Evolutionary conservation across 192 early-diverging fungal species (phyloP).

Genomic region (Rhizophagus prolifer): DNA sequence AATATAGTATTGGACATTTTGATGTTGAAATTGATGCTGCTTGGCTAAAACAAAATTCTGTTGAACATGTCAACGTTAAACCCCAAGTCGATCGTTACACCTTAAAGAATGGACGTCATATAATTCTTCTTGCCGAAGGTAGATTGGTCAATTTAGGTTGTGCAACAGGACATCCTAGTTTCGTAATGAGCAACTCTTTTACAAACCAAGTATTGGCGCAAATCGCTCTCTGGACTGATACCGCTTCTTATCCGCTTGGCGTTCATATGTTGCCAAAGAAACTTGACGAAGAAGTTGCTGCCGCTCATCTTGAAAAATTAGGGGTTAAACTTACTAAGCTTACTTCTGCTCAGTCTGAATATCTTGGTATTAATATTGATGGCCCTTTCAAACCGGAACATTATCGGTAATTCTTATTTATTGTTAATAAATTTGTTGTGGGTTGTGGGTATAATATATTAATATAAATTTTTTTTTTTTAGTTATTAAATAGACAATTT

Average conservation of each 20-base stretch:
- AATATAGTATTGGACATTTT: slow-evolving; percentile 91
- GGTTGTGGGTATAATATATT: background rate
- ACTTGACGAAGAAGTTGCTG: slow-evolving; percentile 98
- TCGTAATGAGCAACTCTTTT: slow-evolving; percentile 99
- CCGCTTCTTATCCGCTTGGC: slow-evolving; percentile 83
- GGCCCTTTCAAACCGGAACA: slow-evolving; percentile 98
- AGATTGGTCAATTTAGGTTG: slow-evolving; percentile 99
- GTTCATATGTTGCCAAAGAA: slow-evolving; percentile 99
- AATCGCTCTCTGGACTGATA: slow-evolving; percentile 97
- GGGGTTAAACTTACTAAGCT: slow-evolving; percentile 93
- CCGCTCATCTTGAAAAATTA: slow-evolving; percentile 91
- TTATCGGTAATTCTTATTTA: slow-evolving; percentile 78
- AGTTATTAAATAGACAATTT: too few species aligned
- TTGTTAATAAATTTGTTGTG: background rate
- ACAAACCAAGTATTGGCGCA: slow-evolving; percentile 98
- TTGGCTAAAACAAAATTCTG: slow-evolving; percentile 96
- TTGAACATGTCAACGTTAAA: slow-evolving; percentile 91
- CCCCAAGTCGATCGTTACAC: slow-evolving; percentile 97
- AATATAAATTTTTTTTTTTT: background rate
- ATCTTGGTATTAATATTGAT: slow-evolving; percentile 77
- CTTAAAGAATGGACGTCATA: slow-evolving; percentile 85
- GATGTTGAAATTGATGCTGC: slow-evolving; percentile 99
- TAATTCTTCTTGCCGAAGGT: slow-evolving; percentile 98
- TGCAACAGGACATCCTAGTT: slow-evolving; percentile 97
- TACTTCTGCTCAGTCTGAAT: slow-evolving; percentile 63